A percentile compares a stretch with the other conserved stretches of the same genome.
Conservation (phyloP, 148 eudicot species). For the Camellia granthamiana region DNA sequence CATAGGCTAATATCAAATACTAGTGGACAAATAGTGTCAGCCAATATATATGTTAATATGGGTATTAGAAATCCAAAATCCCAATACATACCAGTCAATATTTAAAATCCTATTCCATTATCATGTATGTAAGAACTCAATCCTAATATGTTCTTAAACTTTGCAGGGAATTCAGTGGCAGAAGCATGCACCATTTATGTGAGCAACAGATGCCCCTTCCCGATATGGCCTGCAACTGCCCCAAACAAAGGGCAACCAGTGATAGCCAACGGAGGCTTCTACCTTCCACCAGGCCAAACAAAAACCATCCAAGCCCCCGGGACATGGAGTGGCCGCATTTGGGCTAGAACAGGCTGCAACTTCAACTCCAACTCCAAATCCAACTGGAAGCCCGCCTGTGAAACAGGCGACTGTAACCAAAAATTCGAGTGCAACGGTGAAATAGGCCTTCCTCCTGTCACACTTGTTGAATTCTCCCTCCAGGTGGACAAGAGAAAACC, state of each 20-base stretch:
- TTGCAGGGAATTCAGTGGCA: constrained; percentile 24
- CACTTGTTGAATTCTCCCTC: constrained; percentile 56
- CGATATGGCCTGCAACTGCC: constrained; percentile 83
- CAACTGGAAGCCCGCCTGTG: constrained; percentile 40
- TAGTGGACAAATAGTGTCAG: too few species aligned
- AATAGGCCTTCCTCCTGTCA: constrained; percentile 62
- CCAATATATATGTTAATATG: too few species aligned
- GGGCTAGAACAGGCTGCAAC: constrained; percentile 74
- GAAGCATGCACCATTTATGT: constrained; percentile 48
- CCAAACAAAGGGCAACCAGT: constrained; percentile 61
- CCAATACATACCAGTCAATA: too few species aligned
- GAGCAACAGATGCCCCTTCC: constrained; percentile 61
- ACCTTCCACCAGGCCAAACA: constrained; percentile 38
- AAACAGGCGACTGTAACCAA: constrained; percentile 67
- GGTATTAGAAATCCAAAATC: too few species aligned
- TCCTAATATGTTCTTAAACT: too few species aligned
- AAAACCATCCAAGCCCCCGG: constrained; percentile 44
- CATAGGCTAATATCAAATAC: too few species aligned
- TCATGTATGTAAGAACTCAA: background rate
- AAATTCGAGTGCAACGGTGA: constrained; percentile 52
- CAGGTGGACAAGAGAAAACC: constrained; percentile 46
- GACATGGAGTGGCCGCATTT: constrained; percentile 66
- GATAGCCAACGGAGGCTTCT: constrained; percentile 63
- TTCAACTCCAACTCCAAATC: constrained; percentile 36
- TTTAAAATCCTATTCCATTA: background rate